Evolutionary conservation across 805 yeast species (phyloP).

Genomic region (Nakazawaea anatomiae): DNA sequence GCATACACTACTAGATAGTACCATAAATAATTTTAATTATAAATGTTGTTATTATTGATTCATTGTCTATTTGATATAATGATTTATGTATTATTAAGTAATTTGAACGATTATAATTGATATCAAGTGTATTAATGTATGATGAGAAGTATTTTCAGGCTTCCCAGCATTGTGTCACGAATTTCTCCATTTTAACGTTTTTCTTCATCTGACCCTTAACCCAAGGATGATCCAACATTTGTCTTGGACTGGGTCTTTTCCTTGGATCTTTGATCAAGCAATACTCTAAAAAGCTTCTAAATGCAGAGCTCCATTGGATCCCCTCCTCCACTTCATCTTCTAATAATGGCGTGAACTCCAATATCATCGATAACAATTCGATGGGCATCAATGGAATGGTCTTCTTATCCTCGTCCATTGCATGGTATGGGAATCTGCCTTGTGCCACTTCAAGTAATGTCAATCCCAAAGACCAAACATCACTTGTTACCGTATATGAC

Average conservation of each 20-base stretch:
- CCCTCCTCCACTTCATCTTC: conserved; percentile 71
- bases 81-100: too few relatives aligned
- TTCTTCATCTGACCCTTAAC: conserved; percentile 66
- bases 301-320: conserved; percentile 76
- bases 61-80: too few relatives aligned
- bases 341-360: conserved; percentile 76
- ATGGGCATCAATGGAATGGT: conserved; percentile 71
- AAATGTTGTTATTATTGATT: too few relatives aligned
- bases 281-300: conserved; percentile 74
- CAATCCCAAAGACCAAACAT: conserved; percentile 94
- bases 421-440: conserved; percentile 79
- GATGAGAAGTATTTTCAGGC: background rate
- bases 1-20: too few relatives aligned
- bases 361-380: conserved; percentile 74
- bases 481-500: conserved; percentile 91
- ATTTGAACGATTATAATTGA: too few relatives aligned
- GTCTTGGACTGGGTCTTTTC: conserved; percentile 87
- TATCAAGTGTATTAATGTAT: background rate
- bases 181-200: conserved; percentile 78
- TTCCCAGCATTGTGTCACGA: conserved; percentile 72
- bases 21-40: too few relatives aligned
- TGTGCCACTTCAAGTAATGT: conserved; percentile 90
- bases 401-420: conserved; percentile 25
- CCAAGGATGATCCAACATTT: conserved; percentile 95
- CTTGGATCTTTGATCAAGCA: conserved; percentile 76